phyloP scores from a whole-genome alignment of 768 basidiomycete genomes.

The Mycena sanguinolenta region DNA sequence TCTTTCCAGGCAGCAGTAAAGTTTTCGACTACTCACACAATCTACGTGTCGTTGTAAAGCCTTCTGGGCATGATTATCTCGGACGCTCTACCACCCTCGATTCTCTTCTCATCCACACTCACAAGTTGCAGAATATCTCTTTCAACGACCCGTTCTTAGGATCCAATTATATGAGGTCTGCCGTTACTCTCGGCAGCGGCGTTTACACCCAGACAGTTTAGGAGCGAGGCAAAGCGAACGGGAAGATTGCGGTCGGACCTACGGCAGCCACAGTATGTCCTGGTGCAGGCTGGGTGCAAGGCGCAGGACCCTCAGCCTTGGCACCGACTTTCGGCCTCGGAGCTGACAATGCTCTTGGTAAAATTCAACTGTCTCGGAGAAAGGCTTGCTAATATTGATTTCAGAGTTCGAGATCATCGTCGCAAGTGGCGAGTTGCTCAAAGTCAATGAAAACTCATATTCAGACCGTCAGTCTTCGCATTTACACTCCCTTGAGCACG shows the following conservation, averaged over 20 bases:
- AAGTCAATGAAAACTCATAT: conserved; percentile 41
- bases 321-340: conserved; percentile 5
- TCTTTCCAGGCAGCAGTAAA: conserved; percentile 47
- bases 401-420: conserved; percentile 46
- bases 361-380: conserved; percentile 5
- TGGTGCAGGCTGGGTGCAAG: conserved; percentile 48
- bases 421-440: conserved; percentile 45
- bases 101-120: conserved; percentile 58
- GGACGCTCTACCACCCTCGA: conserved; percentile 58
- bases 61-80: conserved; percentile 56
- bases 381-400: background rate
- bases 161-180: background rate
- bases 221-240: background rate
- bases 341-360: background rate
- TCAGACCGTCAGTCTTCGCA: conserved; percentile 39
- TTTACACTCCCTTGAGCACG: too few relatives aligned
- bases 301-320: conserved; percentile 44
- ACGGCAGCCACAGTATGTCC: conserved; percentile 37
- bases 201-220: background rate
- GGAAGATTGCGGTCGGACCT: background rate
- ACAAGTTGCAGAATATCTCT: conserved; percentile 50
- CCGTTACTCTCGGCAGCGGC: background rate
- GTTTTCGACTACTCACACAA: conserved; percentile 44
- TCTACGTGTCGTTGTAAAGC: conserved; percentile 45
- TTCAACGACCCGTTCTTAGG: conserved; percentile 33